Percentiles rank a stretch among this genome's conserved stretches.
These are phyloP conservation scores for Globisporangium abappressorium DNA, from an alignment of 352 stramenopile species.

Conservation along the genomic window DNA sequence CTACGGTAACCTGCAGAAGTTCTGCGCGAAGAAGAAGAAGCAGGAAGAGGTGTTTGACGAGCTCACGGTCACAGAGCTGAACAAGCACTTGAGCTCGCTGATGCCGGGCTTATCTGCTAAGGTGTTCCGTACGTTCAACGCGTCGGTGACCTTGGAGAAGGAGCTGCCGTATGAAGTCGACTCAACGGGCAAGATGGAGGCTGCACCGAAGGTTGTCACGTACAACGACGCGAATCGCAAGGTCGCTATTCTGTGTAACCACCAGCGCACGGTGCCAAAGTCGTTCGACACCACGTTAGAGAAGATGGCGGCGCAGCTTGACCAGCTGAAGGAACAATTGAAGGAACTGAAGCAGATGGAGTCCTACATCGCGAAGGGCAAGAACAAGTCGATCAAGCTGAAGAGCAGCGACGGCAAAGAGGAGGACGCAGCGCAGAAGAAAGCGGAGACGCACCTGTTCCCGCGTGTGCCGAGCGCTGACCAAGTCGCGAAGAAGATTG, in stretches of 20 bases:
- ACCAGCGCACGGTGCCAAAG: conserved; percentile 98
- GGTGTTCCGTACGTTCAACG: conserved; percentile 99
- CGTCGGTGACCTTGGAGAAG: conserved; percentile 98
- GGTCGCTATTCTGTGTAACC: conserved; percentile 99
- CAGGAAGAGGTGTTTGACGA: conserved; percentile 98
- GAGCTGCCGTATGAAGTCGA: conserved; percentile 86
- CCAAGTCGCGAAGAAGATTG: conserved; percentile 94
- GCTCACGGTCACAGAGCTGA: conserved; percentile 95
- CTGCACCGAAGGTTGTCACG: conserved; percentile 91
- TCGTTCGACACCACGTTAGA: conserved; percentile 94
- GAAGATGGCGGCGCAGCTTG: conserved; percentile 92
- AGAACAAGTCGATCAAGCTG: conserved; percentile 87
- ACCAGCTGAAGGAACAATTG: conserved; percentile 92
- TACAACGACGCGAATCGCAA: conserved; percentile 99
- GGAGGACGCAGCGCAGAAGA: conserved; percentile 85
- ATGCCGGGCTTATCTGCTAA: conserved; percentile 99
- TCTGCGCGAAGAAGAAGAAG: conserved; percentile 95
- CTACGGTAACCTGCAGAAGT: conserved; percentile 96
- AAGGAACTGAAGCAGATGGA: conserved; percentile 95
- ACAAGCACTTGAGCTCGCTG: conserved; percentile 97
- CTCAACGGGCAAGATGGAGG: conserved; percentile 57
- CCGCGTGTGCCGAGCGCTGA: conserved; percentile 87
- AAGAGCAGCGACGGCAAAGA: conserved; percentile 88
- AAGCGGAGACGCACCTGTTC: conserved; percentile 94
- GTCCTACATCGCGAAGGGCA: conserved; percentile 82